A percentile compares a stretch with the other conserved stretches of the same genome.
These are phyloP conservation scores for Lunularia cruciata DNA, from an alignment of 225 moss, liverwort and hornwort species.

Conservation along the genomic window DNA sequence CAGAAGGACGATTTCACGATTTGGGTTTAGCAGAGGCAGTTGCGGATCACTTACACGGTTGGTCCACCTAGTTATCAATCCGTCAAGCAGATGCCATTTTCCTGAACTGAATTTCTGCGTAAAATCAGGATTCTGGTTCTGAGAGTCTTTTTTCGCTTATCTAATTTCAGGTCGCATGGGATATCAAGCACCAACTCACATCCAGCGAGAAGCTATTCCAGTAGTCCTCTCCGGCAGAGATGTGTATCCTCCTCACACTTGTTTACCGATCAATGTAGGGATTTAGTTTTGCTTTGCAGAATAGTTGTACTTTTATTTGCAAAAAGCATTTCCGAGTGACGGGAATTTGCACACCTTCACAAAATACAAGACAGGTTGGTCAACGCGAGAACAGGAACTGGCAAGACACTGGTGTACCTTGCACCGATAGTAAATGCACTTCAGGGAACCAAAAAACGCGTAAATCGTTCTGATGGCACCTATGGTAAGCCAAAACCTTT, in stretches of 20 bases:
- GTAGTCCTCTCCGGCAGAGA: constrained; percentile 85
- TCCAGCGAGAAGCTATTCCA: constrained; percentile 89
- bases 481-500: constrained; percentile 60
- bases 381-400: constrained; percentile 92
- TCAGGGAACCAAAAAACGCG: constrained; percentile 63
- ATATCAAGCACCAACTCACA: constrained; percentile 83
- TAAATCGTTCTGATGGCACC: constrained; percentile 81
- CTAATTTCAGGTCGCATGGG: constrained; percentile 61
- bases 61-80: not conserved
- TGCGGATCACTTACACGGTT: constrained; percentile 85
- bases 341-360: constrained; percentile 48
- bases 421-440: constrained; percentile 87
- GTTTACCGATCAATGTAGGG: no score
- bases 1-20: constrained; percentile 74
- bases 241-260: constrained; percentile 67
- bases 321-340: not conserved
- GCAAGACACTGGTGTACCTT: constrained; percentile 93
- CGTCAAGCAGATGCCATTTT: not conserved
- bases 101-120: not conserved
- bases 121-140: not conserved
- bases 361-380: constrained; percentile 63
- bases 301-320: no score
- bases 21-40: constrained; percentile 70
- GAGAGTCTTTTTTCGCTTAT: not conserved
- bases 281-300: not conserved